Evolutionary conservation across 768 basidiomycete genomes (phyloP).

Genomic region (Boletus pseudopeckii): DNA sequence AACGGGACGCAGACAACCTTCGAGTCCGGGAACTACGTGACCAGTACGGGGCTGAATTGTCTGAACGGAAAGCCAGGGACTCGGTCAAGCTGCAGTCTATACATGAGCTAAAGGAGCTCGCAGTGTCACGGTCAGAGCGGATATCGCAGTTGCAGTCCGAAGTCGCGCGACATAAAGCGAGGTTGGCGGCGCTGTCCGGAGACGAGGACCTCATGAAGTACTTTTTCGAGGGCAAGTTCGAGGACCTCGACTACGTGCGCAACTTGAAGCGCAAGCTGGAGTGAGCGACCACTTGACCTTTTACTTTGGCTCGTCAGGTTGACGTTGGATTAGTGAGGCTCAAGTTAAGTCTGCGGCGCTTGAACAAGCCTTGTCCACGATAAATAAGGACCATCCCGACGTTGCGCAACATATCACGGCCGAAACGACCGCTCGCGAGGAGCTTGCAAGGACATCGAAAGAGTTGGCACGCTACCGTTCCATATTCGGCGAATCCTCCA

Average conservation of each 20-base stretch:
- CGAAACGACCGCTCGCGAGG: conserved; percentile 49
- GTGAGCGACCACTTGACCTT: conserved; percentile 38
- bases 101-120: conserved; percentile 63
- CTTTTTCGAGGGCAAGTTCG: conserved; percentile 54
- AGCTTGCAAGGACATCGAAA: conserved; percentile 42
- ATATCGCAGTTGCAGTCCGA: conserved; percentile 71
- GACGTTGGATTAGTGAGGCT: conserved; percentile 42
- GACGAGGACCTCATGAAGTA: conserved; percentile 72
- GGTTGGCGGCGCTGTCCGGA: conserved; percentile 70
- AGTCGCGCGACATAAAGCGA: conserved; percentile 64
- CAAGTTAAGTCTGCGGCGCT: conserved; percentile 49
- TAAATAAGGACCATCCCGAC: conserved; percentile 53
- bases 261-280: conserved; percentile 50
- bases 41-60: conserved; percentile 57
- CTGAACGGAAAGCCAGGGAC: conserved; percentile 68
- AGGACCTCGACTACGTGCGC: conserved; percentile 50
- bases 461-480: conserved; percentile 61
- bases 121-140: conserved; percentile 69
- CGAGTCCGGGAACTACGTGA: conserved; percentile 74
- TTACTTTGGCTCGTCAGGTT: conserved; percentile 2
- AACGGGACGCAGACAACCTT: conserved; percentile 62
- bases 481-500: conserved; percentile 56
- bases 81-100: conserved; percentile 51
- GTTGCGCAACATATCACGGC: conserved; percentile 45
- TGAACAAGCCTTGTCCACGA: conserved; percentile 44